Conservation (phyloP, 2,329 filamentous ascomycete species). For the Talaromyces sp. region DNA sequence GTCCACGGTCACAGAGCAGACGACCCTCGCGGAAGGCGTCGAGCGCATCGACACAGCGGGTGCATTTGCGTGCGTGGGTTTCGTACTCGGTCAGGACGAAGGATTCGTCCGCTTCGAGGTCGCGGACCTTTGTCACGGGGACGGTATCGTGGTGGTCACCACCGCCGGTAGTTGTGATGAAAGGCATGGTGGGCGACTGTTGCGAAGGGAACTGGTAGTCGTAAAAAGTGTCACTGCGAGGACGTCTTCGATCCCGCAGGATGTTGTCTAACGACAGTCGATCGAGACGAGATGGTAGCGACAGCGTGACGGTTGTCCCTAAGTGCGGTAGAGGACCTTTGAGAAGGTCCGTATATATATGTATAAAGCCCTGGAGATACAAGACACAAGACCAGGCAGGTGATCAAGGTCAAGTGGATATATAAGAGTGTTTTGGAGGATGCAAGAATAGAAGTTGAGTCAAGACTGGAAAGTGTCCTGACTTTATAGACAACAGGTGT, state of each 20-base stretch:
- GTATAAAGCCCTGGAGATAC: neutral
- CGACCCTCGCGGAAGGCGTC: slow-evolving; percentile 25
- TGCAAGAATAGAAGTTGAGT: neutral
- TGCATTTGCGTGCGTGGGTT: slow-evolving; percentile 33
- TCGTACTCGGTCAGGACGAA: slow-evolving; percentile 35
- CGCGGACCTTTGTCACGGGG: slow-evolving; percentile 15
- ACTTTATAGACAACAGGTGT: slow-evolving; percentile 9
- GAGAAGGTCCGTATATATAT: neutral
- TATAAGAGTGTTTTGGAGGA: neutral
- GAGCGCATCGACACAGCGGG: slow-evolving; percentile 30
- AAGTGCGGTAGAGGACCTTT: neutral
- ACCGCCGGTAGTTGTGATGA: slow-evolving; percentile 11
- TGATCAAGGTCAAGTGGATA: slow-evolving; percentile 7
- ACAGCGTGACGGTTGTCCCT: slow-evolving; percentile 17
- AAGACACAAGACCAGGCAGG: neutral
- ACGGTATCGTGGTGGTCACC: neutral
- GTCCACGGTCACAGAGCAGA: slow-evolving; percentile 34
- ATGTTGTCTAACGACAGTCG: slow-evolving; percentile 12
- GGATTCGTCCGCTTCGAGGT: slow-evolving; percentile 30
- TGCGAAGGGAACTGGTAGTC: slow-evolving; percentile 11
- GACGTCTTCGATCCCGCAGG: slow-evolving; percentile 8
- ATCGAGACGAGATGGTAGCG: slow-evolving; percentile 14
- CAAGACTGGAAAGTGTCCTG: neutral
- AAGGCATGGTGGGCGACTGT: slow-evolving; percentile 20
- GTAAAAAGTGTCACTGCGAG: slow-evolving; percentile 16